Percentiles rank a stretch among this genome's conserved stretches.
phyloP scores from a whole-genome alignment of 345 rosid genomes.

The Populus tremula region DNA sequence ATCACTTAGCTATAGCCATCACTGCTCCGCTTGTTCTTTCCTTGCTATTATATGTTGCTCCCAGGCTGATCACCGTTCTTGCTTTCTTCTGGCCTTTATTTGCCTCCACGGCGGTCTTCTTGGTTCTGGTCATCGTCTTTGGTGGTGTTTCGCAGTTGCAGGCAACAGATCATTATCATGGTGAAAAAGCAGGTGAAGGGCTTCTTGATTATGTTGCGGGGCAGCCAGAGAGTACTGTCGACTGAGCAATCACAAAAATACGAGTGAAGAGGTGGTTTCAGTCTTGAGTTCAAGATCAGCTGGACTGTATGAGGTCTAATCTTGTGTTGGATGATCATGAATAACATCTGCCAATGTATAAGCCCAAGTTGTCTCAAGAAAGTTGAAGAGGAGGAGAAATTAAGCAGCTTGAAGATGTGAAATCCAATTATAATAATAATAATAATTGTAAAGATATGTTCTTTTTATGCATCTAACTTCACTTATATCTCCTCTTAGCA shows the following conservation, averaged over 20 bases:
- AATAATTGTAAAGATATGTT: too few species aligned
- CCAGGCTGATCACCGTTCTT: slow-evolving; percentile 51
- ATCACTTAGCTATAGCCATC: slow-evolving; percentile 42
- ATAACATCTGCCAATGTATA: background rate
- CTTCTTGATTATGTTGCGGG: slow-evolving; percentile 71
- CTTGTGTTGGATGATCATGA: background rate
- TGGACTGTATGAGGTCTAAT: background rate
- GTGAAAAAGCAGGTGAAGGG: slow-evolving; percentile 48
- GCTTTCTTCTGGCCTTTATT: slow-evolving; percentile 85
- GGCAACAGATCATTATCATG: slow-evolving; percentile 34
- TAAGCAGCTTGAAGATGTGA: too few species aligned
- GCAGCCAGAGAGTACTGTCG: slow-evolving; percentile 7
- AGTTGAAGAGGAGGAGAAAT: too few species aligned
- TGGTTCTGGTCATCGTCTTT: slow-evolving; percentile 47
- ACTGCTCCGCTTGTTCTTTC: slow-evolving; percentile 30
- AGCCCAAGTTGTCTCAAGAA: too few species aligned
- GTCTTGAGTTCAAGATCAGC: background rate
- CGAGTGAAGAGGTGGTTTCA: background rate
- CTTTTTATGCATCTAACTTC: too few species aligned
- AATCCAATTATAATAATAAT: too few species aligned
- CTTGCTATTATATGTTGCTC: slow-evolving; percentile 48
- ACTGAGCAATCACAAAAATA: slow-evolving; percentile 20
- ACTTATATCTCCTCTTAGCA: too few species aligned
- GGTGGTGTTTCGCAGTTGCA: slow-evolving; percentile 55
- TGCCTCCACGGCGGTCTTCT: slow-evolving; percentile 72